These are phyloP conservation scores for Haberlea rhodopensis DNA, from an alignment of 257 asterid species.

Conservation along the genomic window DNA sequence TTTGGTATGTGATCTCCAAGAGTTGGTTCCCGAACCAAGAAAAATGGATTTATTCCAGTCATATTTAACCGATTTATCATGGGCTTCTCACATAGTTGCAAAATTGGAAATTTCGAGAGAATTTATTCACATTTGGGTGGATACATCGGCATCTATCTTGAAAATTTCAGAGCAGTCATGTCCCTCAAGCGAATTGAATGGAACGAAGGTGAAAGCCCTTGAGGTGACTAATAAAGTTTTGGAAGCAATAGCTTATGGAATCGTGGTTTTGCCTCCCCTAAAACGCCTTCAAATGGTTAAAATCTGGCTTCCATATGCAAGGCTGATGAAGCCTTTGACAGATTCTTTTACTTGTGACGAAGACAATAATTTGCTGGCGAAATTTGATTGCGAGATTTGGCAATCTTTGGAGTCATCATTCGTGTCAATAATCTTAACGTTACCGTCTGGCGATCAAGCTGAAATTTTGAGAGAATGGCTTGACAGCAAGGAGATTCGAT, in stretches of 20 bases:
- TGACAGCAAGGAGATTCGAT: conserved; percentile 47
- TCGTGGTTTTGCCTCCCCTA: conserved; percentile 45
- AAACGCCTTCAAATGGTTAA: conserved; percentile 54
- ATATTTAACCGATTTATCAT: conserved; percentile 55
- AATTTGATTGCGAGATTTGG: conserved; percentile 68
- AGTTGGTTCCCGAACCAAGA: conserved; percentile 33
- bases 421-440: conserved; percentile 61
- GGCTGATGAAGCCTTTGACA: conserved; percentile 47
- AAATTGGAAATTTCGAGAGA: conserved; percentile 59
- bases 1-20: conserved; percentile 39
- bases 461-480: conserved; percentile 75
- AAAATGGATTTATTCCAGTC: conserved; percentile 40
- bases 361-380: conserved; percentile 39
- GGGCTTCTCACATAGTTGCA: conserved; percentile 68
- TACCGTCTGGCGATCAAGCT: conserved; percentile 78
- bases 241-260: conserved; percentile 61
- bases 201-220: conserved; percentile 47
- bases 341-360: conserved; percentile 44
- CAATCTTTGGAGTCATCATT: conserved; percentile 72
- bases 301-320: conserved; percentile 70
- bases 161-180: conserved; percentile 37
- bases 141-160: conserved; percentile 44
- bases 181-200: conserved; percentile 25
- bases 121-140: conserved; percentile 61
- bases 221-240: conserved; percentile 62